Evolutionary conservation across 192 early-diverging fungal genomes (phyloP).

Genomic region (Diversispora epigaea): DNA sequence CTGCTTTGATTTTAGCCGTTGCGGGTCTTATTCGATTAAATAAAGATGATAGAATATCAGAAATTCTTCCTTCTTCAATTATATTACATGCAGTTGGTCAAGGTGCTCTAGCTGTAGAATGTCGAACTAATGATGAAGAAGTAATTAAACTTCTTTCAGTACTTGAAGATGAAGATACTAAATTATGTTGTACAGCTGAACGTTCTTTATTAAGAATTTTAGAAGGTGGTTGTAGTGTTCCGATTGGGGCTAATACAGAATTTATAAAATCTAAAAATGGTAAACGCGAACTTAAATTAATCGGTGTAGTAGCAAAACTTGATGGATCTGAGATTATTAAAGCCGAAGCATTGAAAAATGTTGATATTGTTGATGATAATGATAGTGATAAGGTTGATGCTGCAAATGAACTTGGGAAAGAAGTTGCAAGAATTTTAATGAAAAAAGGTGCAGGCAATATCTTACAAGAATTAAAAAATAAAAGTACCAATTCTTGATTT

Average conservation of each 20-base stretch:
- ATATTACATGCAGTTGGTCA: conserved; percentile 91
- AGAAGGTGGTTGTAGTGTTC: conserved; percentile 95
- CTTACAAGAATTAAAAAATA: conserved; percentile 23
- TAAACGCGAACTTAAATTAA: conserved; percentile 49
- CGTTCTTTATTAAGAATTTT: conserved; percentile 83
- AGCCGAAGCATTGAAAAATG: conserved; percentile 42
- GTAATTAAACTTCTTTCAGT: conserved; percentile 52
- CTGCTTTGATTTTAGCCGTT: conserved; percentile 80
- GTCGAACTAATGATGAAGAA: conserved; percentile 61
- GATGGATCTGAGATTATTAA: conserved; percentile 71
- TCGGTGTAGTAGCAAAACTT: conserved; percentile 69
- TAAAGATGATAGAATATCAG: conserved; percentile 66
- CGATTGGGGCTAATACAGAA: conserved; percentile 78
- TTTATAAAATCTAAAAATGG: conserved; percentile 41
- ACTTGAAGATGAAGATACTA: conserved; percentile 66
- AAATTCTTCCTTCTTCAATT: conserved; percentile 56
- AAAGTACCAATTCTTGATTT: too few species aligned
- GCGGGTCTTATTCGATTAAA: conserved; percentile 81
- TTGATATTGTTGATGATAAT: conserved; percentile 29
- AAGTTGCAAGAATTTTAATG: conserved; percentile 44
- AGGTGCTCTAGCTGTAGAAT: conserved; percentile 87
- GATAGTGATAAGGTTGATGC: conserved; percentile 3
- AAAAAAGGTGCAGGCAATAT: conserved; percentile 45
- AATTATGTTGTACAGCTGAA: conserved; percentile 74
- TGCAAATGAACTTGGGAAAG: conserved; percentile 44